Evolutionary conservation across 1,284 basidiomycete genomes (phyloP), one percentile per base, ranked within the genome.

Genomic region (Trametes versicolor): DNA sequence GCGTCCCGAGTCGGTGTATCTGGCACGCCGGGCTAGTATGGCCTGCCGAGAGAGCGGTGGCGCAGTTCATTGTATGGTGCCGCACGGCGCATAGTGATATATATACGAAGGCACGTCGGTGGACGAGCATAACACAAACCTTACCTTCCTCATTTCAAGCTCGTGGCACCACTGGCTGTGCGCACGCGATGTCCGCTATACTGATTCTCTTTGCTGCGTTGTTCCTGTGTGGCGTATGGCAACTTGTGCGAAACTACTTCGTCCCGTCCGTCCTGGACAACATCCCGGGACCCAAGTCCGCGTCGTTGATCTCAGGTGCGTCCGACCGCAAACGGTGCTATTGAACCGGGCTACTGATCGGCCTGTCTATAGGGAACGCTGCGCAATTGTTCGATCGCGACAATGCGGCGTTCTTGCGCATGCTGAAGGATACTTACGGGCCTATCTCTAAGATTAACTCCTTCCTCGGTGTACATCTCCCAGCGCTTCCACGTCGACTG

Each of bases 381-480:
- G 19, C 17, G 12, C 48, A 62, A 23, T 2, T 64, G 1, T 71
- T 72, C 39, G 50, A 68, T 51, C 61, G 50, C 12, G 45, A 73
- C 37, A 71, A 58, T 4, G 75, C 71, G 72, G 66, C 53, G 12
- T 75, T 74, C 49, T 48, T 71, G 29, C 47, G 65, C 36, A 57
- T 69, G 9, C 29, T 72, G 8, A 52, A 48, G 8, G 65, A 66
- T n/a, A 67, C 64, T 2, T 76, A 72, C 36, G 72, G 72, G 8
- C 51, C 62, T 5, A 65, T 69, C 15, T 49, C 62, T 15, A 71
- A 61, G 29, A 36, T 76, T 10, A 49, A 71, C 32, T 65, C 66
- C 2, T 55, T 73, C 15, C 66, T 75, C 19, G 73, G 74, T 1
- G 75, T 76, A 60, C 29, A 70, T 61, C 41, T 56, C 29, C 5